Evolutionary conservation across 2,329 filamentous ascomycete genomes (phyloP), one percentile per base, ranked within the genome.

Genomic region (Xylaria sp.): DNA sequence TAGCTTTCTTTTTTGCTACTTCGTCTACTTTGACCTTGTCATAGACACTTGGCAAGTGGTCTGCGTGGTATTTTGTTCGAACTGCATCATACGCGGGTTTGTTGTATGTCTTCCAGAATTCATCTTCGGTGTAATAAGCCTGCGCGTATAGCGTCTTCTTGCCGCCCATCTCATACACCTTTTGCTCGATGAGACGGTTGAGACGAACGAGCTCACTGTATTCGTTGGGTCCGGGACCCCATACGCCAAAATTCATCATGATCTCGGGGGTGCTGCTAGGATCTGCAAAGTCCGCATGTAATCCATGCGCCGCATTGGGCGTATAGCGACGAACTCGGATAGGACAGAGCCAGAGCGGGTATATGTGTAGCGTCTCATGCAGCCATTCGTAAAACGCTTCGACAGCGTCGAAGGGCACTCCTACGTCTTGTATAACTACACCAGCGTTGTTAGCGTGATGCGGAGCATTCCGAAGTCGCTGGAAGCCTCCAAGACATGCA

Each of bases 61-160:
- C 80, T 0, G 91, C 90, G 4, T 82, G 79, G 74, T 92, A 92
- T 75, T 86, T 88, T 28, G 78, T 77, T 20, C 90, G 80, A 62
- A 92, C 79, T 2, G 75, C 78, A 54, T 91, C 86, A 70, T 92
- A 92, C 75, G 86, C 87, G 8, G 80, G 73, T 46, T 83, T 82
- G 75, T 91, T 86, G 69, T 92, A 92, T 62, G 87, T 83, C 10
- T 81, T 78, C 90, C 90, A 92, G 76, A 93, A 93, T 71, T 92
- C 90, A 0, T 87, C 84, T 75, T 91, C 86, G 2, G 84, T 87
- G 77, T 91, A 91, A 78, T 90, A 92, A 0, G 89, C 88, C 66
- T 92, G 90, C 0, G 90, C 89, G 71, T 93, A 93, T 1, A 93
- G 80, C 83, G 89, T 91, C 79, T 92, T 92, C 82, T 88, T 89